Evolutionary conservation across 441 rosid genomes (phyloP), one percentile per base, ranked within the genome.

Genomic region (Erodium moschatum): DNA sequence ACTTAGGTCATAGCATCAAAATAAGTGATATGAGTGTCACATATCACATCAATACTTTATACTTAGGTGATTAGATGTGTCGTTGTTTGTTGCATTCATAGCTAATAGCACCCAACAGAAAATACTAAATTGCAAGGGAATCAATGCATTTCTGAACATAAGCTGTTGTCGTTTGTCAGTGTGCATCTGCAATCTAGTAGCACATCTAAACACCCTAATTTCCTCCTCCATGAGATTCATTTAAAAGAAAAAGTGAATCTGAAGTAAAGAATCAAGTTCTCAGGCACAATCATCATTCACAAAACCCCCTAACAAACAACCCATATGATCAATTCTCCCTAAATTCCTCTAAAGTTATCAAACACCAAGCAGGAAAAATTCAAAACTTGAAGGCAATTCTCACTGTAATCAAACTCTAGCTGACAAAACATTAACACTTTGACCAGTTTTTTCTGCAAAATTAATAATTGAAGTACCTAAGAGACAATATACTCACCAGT

Each of bases 401-500:
- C 27, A 58, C 21, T 1, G 10, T 5, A 19, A 58, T 13, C 5
- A 20, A 6, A 13, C 8, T 10, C 8, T 20, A 40, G 19, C 46
- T 44, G 2, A 21, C 16, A 27, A 13, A 44, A 40, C n/a, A 12
- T 27, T 24, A 56, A n/a, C 54, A 69, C 27, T 16, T 6, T 5
- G 15, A 5, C 18, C 60, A 6, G 16, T 13, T 2, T 33, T 24
- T 31, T 27, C 2, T 69, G 31, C 61, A 64, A 52, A 38, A 31
- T 29, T 10, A 72, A 67, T 10, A 50, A 60, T 18, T 5, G 7
- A 73, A 72, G n/a, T 12, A 50, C 31, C 18, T 1, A 50, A 42
- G n/a, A 50, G 7, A 50, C 38, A 27, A 60, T 13, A 12, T 56
- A 71, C 89, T 13, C 76, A 94, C 98, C 98, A 93, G 74, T 93